These are phyloP conservation scores for Endocladia muricata DNA, from an alignment of 31 red algal species.

Conservation along the genomic window DNA sequence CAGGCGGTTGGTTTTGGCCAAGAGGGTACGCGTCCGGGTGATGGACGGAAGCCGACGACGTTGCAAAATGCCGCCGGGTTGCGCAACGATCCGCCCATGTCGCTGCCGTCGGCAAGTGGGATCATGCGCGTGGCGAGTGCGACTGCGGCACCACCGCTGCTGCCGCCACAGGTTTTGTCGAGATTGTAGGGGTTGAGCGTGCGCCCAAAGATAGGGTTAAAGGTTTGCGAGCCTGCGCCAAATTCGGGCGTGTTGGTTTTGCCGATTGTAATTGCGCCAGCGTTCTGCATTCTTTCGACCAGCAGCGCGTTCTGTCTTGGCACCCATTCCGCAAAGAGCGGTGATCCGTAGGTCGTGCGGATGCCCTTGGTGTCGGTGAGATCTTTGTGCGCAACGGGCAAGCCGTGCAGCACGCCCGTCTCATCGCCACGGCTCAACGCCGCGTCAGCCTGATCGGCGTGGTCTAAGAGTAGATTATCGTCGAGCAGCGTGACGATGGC, in stretches of 20 bases:
- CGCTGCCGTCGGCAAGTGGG: conserved; percentile 5
- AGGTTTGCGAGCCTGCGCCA: conserved; percentile 8
- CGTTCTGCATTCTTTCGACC: not conserved
- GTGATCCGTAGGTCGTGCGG: not conserved
- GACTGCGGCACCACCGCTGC: conserved; percentile 18
- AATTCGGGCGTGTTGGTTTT: conserved; percentile 39
- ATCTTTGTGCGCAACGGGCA: not conserved
- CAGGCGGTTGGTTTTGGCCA: too few species aligned
- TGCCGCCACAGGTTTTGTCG: conserved; percentile 25
- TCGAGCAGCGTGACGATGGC: too few species aligned
- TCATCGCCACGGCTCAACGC: not conserved
- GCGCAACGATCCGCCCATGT: conserved; percentile 12
- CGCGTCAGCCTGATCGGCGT: too few species aligned
- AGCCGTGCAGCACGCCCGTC: not conserved
- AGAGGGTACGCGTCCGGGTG: too few species aligned
- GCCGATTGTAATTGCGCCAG: conserved; percentile 2
- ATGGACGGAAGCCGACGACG: not conserved
- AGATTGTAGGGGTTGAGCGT: conserved; percentile 23
- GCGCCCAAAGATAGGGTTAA: conserved; percentile 5
- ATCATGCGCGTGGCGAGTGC: conserved; percentile 34
- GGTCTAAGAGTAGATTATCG: too few species aligned
- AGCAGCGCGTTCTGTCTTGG: not conserved
- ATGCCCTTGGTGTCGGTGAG: not conserved
- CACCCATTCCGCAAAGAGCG: not conserved
- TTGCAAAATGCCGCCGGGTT: conserved; percentile 4